These are phyloP conservation scores for Cardamine occulta DNA, from an alignment of 345 rosid genomes.

Conservation along the genomic window DNA sequence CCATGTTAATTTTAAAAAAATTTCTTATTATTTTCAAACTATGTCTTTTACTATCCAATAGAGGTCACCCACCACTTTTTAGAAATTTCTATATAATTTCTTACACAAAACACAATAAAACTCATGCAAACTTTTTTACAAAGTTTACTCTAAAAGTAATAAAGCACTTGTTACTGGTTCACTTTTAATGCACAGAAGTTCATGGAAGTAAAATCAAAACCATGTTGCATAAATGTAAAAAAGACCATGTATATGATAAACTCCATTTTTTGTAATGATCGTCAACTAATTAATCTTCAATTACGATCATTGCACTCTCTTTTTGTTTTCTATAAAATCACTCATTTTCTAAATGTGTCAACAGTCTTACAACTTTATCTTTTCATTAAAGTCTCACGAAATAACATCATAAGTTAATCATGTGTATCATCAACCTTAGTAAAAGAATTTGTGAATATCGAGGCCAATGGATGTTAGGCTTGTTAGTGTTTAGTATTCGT, in stretches of 20 bases:
- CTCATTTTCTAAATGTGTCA: constrained; percentile 36
- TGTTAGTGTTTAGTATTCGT: not conserved
- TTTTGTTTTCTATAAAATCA: constrained; percentile 43
- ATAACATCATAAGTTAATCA: constrained; percentile 46
- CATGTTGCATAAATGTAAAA: constrained; percentile 21
- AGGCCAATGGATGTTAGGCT: constrained; percentile 16
- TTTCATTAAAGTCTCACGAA: constrained; percentile 31
- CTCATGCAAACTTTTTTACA: not conserved
- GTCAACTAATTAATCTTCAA: constrained; percentile 29
- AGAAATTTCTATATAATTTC: not conserved
- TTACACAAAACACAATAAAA: not conserved
- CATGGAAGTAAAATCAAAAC: constrained; percentile 2
- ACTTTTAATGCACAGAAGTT: constrained; percentile 29
- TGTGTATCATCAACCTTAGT: constrained; percentile 37
- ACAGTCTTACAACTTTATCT: constrained; percentile 37
- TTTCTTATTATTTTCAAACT: not conserved
- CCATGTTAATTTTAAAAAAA: not conserved
- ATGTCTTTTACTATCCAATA: not conserved
- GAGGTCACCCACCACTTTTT: not conserved
- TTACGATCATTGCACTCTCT: constrained; percentile 39
- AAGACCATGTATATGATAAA: not conserved
- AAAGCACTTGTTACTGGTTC: constrained; percentile 11
- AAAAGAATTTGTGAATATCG: constrained; percentile 31
- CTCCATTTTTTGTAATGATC: constrained; percentile 20
- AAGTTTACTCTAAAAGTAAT: constrained; percentile 11